A percentile compares a stretch with the other conserved stretches of the same genome.
These are phyloP conservation scores for Oryza rufipogon DNA, from an alignment of 176 grass and related monocot species.

Conservation along the genomic window DNA sequence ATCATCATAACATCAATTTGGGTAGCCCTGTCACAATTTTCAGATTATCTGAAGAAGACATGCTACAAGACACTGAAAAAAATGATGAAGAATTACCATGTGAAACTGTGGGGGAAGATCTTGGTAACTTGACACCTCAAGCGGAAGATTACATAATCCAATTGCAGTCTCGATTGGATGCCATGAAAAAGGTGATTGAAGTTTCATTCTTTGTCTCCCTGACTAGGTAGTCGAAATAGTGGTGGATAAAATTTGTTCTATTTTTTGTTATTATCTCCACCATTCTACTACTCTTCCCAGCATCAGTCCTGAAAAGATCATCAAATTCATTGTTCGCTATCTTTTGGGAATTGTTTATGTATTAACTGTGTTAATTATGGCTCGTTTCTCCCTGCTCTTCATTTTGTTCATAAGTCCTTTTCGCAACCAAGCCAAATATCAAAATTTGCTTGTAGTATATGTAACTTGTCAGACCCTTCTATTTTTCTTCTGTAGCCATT, in stretches of 20 bases:
- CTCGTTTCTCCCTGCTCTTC: neutral
- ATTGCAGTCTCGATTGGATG: conserved; percentile 82
- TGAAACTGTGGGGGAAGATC: conserved; percentile 54
- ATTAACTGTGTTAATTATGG: neutral
- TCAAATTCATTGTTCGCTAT: conserved; percentile 20
- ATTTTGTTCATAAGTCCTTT: neutral
- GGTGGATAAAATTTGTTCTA: neutral
- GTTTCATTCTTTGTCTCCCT: conserved; percentile 1
- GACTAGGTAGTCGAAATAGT: conserved; percentile 12
- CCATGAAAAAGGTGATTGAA: conserved; percentile 72
- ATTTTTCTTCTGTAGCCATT: conserved; percentile 8
- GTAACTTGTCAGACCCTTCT: neutral
- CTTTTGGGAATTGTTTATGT: neutral
- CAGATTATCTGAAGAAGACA: conserved; percentile 60
- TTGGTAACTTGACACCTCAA: conserved; percentile 72
- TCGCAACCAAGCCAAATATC: neutral
- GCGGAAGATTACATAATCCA: conserved; percentile 68
- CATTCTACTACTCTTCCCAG: neutral
- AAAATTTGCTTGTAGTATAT: neutral
- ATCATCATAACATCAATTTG: conserved; percentile 48
- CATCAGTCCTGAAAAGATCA: neutral
- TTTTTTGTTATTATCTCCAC: conserved; percentile 4
- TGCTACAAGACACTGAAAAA: conserved; percentile 35
- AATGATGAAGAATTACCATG: conserved; percentile 40
- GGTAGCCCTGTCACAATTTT: conserved; percentile 55